These are phyloP conservation scores for Podaxis sp. DNA, from an alignment of 768 basidiomycete species.

Conservation along the genomic window DNA sequence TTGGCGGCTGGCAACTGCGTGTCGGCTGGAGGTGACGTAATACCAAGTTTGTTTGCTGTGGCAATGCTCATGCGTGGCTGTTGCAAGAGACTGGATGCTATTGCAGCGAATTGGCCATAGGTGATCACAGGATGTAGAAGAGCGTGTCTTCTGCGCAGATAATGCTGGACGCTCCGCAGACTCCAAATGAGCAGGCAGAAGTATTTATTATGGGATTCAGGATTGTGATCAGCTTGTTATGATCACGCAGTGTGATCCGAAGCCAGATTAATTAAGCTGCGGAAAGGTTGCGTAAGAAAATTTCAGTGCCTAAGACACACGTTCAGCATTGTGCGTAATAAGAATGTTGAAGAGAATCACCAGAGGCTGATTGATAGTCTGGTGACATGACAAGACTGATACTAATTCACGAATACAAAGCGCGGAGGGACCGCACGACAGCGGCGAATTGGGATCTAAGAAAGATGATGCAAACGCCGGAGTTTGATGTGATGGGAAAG, in stretches of 20 bases:
- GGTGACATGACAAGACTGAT: neutral
- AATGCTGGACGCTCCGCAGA: neutral
- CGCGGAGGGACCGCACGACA: neutral
- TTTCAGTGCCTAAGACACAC: neutral
- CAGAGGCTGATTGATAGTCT: neutral
- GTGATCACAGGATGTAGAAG: neutral
- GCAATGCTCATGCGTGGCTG: neutral
- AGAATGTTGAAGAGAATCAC: neutral
- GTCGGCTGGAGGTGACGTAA: neutral
- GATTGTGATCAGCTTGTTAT: neutral
- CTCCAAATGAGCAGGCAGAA: neutral
- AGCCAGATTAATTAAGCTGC: conserved; percentile 12
- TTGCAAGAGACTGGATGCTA: neutral
- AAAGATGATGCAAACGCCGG: neutral
- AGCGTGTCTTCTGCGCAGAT: neutral
- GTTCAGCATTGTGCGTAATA: neutral
- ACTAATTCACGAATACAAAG: neutral
- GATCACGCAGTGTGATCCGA: conserved; percentile 10
- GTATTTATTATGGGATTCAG: neutral
- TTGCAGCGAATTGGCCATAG: neutral
- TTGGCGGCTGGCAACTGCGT: neutral
- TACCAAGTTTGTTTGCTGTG: neutral
- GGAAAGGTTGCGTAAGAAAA: neutral
- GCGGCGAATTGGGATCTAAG: neutral
- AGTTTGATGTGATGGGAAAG: neutral